Percentiles rank a stretch among this genome's conserved stretches.
phyloP scores from a whole-genome alignment of 2,329 filamentous ascomycete genomes.

The Aspergillus spinulosporus region DNA sequence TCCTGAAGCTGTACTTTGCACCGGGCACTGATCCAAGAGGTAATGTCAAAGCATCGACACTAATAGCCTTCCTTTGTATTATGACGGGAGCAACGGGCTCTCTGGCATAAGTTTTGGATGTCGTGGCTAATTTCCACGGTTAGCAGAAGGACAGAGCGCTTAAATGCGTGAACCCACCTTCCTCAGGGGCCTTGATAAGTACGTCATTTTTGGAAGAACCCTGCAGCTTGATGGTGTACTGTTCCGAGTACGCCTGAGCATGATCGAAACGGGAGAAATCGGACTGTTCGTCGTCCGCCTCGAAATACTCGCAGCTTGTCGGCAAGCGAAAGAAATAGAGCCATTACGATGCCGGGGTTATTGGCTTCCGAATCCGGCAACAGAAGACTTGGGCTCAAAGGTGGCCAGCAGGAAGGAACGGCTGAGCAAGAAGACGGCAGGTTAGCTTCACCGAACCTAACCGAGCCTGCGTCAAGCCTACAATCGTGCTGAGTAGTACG shows the following conservation, averaged over 20 bases:
- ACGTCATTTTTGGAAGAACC: constrained; percentile 26
- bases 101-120: constrained; percentile 1
- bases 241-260: constrained; percentile 22
- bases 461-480: constrained; percentile 23
- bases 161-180: constrained; percentile 15
- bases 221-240: constrained; percentile 19
- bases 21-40: constrained; percentile 31
- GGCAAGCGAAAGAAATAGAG: constrained; percentile 31
- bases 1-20: constrained; percentile 35
- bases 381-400: constrained; percentile 39
- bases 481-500: background rate
- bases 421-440: constrained; percentile 9
- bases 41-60: constrained; percentile 44
- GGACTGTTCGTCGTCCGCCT: background rate
- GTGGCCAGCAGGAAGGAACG: constrained; percentile 45
- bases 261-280: background rate
- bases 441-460: background rate
- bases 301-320: background rate
- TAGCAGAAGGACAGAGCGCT: constrained; percentile 20
- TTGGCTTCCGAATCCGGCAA: constrained; percentile 32
- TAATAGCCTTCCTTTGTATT: constrained; percentile 29
- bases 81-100: background rate
- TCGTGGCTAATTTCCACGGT: constrained; percentile 10
- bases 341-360: constrained; percentile 44
- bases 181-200: constrained; percentile 4